Base-by-base conservation (phyloP, 192 early-diverging fungal species). In the Cetraspora pellucida region DNA sequence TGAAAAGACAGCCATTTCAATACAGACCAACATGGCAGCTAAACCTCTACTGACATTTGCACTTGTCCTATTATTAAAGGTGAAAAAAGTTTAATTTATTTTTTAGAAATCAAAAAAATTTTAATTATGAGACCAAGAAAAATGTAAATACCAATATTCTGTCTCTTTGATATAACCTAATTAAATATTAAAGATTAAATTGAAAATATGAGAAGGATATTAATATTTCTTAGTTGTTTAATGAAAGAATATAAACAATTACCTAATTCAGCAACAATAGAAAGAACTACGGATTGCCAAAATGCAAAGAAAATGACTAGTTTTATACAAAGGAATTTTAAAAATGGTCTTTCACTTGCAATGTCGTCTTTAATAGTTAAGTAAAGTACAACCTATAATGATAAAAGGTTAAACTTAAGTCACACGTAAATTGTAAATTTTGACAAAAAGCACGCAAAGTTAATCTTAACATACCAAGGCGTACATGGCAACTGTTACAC, bases 401-500 rank as follows among this genome's bases (percentile, higher is more conserved):
- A 54, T 4, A 54, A 54, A 54, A 54, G 16, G 4, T 19, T 19
- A 54, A 54, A 54, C 4, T 4, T 19, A 19, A 54, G 5, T 54
- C 11, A 13, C 13, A 54, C 13, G 19, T 54, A 54, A 54, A 54
- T 54, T 54, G 4, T 19, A 54, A 14, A 54, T n/a, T n/a, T n/a
- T 19, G 19, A 54, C 3, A 16, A 9, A 52, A 52, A 52, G 13
- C 0, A 52, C 5, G 16, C 16, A 19, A 54, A 52, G 19, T 3
- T 54, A 54, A 54, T 16, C 13, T 54, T 54, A 54, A 27, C 87
- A 64, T 10, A 94, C 79, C 54, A 94, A 84, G 23, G 83, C 88
- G 64, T 93, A 94, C 91, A 94, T 91, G 44, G 89, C 90, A 8
- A 90, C 81, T 0, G 87, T 76, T 28, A 93, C 89, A 17, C 86